A percentile compares a stretch with the other conserved stretches of the same genome.
These are phyloP conservation scores for Claviceps sp. DNA, from an alignment of 2,329 filamentous ascomycete genomes.

Conservation along the genomic window DNA sequence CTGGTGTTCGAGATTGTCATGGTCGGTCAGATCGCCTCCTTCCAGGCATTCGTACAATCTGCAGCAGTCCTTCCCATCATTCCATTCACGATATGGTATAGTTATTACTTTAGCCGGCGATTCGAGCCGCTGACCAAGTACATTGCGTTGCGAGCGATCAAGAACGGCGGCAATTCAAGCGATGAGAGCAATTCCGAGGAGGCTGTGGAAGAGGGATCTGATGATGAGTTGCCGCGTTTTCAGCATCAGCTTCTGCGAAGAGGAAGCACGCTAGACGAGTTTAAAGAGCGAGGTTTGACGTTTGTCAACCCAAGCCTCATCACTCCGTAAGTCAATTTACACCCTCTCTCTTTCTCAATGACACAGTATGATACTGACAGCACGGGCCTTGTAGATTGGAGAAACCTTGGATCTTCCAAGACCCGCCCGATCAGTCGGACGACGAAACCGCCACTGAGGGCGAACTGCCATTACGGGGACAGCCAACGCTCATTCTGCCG, in stretches of 20 bases:
- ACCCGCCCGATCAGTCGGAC: slow-evolving; percentile 31
- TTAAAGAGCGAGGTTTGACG: slow-evolving; percentile 51
- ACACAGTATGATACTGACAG: background rate
- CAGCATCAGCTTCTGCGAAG: slow-evolving; percentile 31
- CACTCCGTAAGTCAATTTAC: slow-evolving; percentile 40
- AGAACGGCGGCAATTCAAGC: slow-evolving; percentile 37
- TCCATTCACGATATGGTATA: slow-evolving; percentile 76
- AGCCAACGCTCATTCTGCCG: slow-evolving; percentile 17
- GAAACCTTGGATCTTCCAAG: slow-evolving; percentile 54
- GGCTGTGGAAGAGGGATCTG: slow-evolving; percentile 22
- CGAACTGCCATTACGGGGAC: slow-evolving; percentile 8
- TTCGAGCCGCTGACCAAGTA: slow-evolving; percentile 86
- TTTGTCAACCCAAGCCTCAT: slow-evolving; percentile 70
- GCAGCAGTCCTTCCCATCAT: slow-evolving; percentile 64
- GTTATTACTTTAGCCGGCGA: slow-evolving; percentile 62
- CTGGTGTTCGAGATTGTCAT: slow-evolving; percentile 85
- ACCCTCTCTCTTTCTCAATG: background rate
- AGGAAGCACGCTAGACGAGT: slow-evolving; percentile 58
- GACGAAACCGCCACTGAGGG: slow-evolving; percentile 16
- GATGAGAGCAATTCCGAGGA: slow-evolving; percentile 22
- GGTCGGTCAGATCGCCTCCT: slow-evolving; percentile 69
- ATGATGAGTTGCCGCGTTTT: slow-evolving; percentile 29
- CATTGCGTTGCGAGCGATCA: slow-evolving; percentile 80
- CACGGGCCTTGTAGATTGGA: slow-evolving; percentile 35
- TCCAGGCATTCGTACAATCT: slow-evolving; percentile 59